Conservation (phyloP, 2,329 filamentous ascomycete species). For the Paraphoma sp. region DNA sequence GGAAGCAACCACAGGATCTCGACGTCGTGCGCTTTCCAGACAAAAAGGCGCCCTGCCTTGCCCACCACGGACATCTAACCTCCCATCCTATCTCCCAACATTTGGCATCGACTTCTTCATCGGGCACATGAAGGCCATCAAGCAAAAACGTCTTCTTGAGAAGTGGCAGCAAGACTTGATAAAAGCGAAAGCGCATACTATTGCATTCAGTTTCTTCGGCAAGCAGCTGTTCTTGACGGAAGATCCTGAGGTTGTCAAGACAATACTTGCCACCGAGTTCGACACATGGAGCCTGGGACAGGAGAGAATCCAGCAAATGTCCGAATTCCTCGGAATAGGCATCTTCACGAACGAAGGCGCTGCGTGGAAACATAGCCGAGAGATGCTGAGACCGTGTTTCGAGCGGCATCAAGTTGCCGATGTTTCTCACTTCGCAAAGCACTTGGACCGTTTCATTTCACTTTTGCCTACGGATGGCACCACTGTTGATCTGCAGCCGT, state of each 20-base stretch:
- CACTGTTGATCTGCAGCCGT: slow-evolving; percentile 31
- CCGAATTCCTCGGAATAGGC: slow-evolving; percentile 19
- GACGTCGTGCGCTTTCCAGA: slow-evolving; percentile 40
- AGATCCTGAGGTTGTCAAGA: slow-evolving; percentile 34
- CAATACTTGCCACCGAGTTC: slow-evolving; percentile 24
- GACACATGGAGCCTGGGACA: slow-evolving; percentile 22
- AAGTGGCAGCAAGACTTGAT: slow-evolving; percentile 4
- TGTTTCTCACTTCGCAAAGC: slow-evolving; percentile 26
- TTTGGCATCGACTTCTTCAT: slow-evolving; percentile 56
- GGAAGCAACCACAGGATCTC: slow-evolving; percentile 34
- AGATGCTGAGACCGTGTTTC: slow-evolving; percentile 37
- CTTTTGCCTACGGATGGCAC: slow-evolving; percentile 26
- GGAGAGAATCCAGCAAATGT: slow-evolving; percentile 15
- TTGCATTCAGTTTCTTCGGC: slow-evolving; percentile 11
- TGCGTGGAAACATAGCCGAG: slow-evolving; percentile 36
- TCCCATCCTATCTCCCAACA: slow-evolving; percentile 50
- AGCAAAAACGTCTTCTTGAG: slow-evolving; percentile 19
- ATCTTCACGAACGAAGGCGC: slow-evolving; percentile 31
- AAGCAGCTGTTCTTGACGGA: slow-evolving; percentile 20
- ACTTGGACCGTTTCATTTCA: slow-evolving; percentile 23
- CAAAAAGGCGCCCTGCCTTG: slow-evolving; percentile 55
- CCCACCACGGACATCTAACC: slow-evolving; percentile 42
- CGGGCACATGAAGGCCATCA: slow-evolving; percentile 46
- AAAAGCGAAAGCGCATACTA: slow-evolving; percentile 14
- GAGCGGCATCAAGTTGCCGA: slow-evolving; percentile 31